phyloP scores from a whole-genome alignment of 139 green algal species.

The Trebouxia sp. region DNA sequence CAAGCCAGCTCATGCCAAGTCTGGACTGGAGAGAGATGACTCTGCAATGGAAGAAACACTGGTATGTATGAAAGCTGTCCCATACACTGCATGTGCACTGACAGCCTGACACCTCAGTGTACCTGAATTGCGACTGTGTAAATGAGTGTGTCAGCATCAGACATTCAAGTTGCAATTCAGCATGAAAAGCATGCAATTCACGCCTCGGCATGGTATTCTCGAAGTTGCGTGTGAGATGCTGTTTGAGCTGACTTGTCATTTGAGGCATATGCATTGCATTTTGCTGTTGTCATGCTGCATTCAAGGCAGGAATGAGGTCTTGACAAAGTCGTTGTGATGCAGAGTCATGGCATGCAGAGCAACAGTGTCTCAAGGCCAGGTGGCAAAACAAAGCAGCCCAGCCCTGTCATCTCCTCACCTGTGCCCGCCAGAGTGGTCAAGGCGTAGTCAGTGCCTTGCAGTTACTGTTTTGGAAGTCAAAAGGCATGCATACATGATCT shows the following conservation, averaged over 20 bases:
- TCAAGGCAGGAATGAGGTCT: neutral
- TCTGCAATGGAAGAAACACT: conserved; percentile 16
- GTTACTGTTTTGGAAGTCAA: neutral
- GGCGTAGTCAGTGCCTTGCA: neutral
- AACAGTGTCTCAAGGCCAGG: conserved; percentile 9
- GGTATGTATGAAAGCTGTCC: neutral
- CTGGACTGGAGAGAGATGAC: conserved; percentile 1
- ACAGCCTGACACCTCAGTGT: neutral
- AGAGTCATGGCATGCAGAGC: conserved; percentile 7
- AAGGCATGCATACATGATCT: neutral
- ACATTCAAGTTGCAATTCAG: too few relatives aligned
- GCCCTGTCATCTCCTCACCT: neutral
- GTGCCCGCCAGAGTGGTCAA: neutral
- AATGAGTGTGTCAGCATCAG: too few relatives aligned
- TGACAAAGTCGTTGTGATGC: neutral
- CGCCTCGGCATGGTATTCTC: too few relatives aligned
- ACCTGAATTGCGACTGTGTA: too few relatives aligned
- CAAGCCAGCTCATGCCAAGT: neutral
- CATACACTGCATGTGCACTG: neutral
- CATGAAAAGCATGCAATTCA: too few relatives aligned
- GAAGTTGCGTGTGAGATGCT: too few relatives aligned
- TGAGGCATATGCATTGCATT: neutral
- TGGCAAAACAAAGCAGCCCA: neutral
- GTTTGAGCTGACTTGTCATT: neutral
- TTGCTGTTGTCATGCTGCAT: neutral